phyloP scores from a whole-genome alignment of 345 rosid genomes.

The Rubroshorea leprosula region DNA sequence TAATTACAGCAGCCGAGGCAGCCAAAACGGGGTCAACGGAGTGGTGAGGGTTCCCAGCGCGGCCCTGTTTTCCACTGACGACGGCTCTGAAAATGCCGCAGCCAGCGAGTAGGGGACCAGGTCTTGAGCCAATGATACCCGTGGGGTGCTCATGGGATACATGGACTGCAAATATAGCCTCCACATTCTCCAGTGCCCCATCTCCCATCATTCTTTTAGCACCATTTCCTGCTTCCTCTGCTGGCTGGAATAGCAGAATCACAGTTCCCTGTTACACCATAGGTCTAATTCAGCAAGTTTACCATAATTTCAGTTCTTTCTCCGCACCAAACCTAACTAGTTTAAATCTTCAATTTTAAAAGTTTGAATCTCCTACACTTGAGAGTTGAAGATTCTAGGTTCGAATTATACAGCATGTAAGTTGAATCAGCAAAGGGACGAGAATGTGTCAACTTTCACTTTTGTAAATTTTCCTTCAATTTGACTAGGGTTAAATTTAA shows the following conservation, averaged over 20 bases:
- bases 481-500: too few species aligned
- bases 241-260: constrained; percentile 79
- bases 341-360: too few species aligned
- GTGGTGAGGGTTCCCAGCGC: constrained; percentile 21
- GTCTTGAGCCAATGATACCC: constrained; percentile 70
- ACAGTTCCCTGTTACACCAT: constrained; percentile 63
- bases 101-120: constrained; percentile 85
- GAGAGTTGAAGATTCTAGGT: too few species aligned
- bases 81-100: constrained; percentile 80
- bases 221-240: constrained; percentile 97
- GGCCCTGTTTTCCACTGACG: constrained; percentile 29
- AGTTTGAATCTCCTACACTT: too few species aligned
- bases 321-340: too few species aligned
- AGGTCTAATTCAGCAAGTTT: too few species aligned
- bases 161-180: constrained; percentile 78
- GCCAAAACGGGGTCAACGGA: constrained; percentile 53
- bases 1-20: constrained; percentile 70
- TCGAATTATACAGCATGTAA: too few species aligned
- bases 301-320: too few species aligned
- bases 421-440: too few species aligned
- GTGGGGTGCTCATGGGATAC: constrained; percentile 82
- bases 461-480: too few species aligned
- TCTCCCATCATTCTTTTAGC: constrained; percentile 82
- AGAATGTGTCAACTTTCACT: too few species aligned
- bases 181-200: constrained; percentile 61